Percentiles rank a stretch among this genome's conserved stretches.
phyloP scores from a whole-genome alignment of 192 early-diverging fungal genomes.

The Cladochytrium replicatum region DNA sequence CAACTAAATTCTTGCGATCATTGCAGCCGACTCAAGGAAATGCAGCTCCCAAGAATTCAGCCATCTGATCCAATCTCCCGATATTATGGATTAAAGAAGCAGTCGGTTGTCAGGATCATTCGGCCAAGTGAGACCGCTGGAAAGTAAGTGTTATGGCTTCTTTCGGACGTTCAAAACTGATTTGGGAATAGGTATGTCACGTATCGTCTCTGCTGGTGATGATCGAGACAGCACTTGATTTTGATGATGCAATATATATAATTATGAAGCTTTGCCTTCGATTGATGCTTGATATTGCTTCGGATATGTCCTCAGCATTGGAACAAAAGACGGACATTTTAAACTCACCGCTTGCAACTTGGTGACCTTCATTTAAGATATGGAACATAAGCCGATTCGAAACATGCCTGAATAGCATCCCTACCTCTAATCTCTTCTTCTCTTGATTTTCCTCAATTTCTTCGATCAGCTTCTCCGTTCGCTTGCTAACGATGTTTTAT shows the following conservation, averaged over 20 bases:
- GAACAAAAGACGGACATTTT: too few species aligned
- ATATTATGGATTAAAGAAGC: slow-evolving; percentile 87
- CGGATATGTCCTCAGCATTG: too few species aligned
- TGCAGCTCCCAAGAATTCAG: slow-evolving; percentile 88
- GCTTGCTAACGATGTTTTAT: slow-evolving; percentile 41
- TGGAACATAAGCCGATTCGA: too few species aligned
- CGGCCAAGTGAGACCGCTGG: slow-evolving; percentile 95
- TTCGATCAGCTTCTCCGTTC: slow-evolving; percentile 71
- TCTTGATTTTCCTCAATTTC: slow-evolving; percentile 78
- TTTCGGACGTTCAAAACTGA: too few species aligned
- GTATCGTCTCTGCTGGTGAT: slow-evolving; percentile 87
- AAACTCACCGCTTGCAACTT: too few species aligned
- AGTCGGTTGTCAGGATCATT: slow-evolving; percentile 89
- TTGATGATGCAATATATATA: too few species aligned
- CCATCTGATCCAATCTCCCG: slow-evolving; percentile 83
- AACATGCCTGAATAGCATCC: too few species aligned
- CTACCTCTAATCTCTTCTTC: slow-evolving; percentile 68
- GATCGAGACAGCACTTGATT: too few species aligned
- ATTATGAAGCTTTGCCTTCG: too few species aligned
- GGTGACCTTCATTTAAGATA: too few species aligned
- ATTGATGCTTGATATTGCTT: too few species aligned
- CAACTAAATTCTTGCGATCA: too few species aligned
- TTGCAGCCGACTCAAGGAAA: slow-evolving; percentile 89
- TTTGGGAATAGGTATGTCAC: slow-evolving; percentile 90
- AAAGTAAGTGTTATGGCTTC: slow-evolving; percentile 15